phyloP scores from a whole-genome alignment of 129 eudicot species.

The Flaveria bidentis region DNA sequence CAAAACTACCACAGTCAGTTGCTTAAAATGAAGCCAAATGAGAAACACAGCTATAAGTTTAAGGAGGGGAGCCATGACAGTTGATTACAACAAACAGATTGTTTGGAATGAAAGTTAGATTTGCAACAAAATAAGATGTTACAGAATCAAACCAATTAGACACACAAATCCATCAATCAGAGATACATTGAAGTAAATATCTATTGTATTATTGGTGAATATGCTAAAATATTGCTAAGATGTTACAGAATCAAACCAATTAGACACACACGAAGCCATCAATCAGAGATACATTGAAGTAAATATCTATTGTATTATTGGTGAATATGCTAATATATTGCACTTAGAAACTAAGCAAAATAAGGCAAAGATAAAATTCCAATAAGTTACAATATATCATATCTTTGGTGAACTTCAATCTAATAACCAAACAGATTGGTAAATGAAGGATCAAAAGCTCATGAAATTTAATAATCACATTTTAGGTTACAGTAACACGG shows the following conservation, averaged over 20 bases:
- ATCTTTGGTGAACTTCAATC: background rate
- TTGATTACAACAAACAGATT: constrained; percentile 9
- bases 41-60: constrained; percentile 1
- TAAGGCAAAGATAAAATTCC: constrained; percentile 11
- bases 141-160: constrained; percentile 2
- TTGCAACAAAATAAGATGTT: constrained; percentile 7
- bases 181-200: background rate
- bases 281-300: background rate
- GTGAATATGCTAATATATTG: constrained; percentile 8
- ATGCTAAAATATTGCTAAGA: constrained; percentile 3
- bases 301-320: background rate
- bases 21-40: background rate
- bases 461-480: background rate
- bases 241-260: constrained; percentile 8
- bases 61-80: background rate
- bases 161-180: constrained; percentile 8
- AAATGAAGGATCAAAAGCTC: constrained; percentile 19
- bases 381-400: background rate
- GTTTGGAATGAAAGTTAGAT: background rate
- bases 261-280: constrained; percentile 10
- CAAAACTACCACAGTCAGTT: background rate
- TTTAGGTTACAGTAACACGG: background rate
- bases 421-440: constrained; percentile 7
- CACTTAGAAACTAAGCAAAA: background rate
- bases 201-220: background rate